Evolutionary conservation across 768 basidiomycete species (phyloP), one percentile per base, ranked within the genome.

Genomic region (Sutorius australiensis): DNA sequence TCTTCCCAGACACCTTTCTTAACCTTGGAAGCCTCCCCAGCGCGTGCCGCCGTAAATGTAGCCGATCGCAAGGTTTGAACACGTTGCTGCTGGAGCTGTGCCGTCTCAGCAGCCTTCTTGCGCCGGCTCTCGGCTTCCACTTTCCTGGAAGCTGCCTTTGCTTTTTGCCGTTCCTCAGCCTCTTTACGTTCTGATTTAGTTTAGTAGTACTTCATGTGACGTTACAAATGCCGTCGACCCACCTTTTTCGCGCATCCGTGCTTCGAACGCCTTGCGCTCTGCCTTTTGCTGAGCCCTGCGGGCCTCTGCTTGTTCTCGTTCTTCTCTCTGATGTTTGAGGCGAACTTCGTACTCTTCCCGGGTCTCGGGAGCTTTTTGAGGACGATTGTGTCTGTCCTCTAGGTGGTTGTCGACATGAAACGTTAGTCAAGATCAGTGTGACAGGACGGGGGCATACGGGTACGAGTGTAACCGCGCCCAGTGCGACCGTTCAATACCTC

Each of bases 1-100:
- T 86, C 77, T 70, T 87, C 86, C 79, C 80, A 87, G 19, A 89
- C 69, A 28, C 81, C 82, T 57, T 80, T 78, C 71, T 80, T 83
- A 48, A 89, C 87, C 45, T 68, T 69, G 8, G 68, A 76, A 16
- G 67, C 61, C 33, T 87, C 73, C 11, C 80, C 78, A 14, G 69
- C 64, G 16, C 87, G 80, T 43, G 86, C 86, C 24, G 86, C 85
- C 14, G 77, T 72, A 66, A 92, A 90, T 28, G 82, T 76, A 31
- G 73, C 74, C 14, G 85, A 85, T 49, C 89, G 81, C 41, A 73
- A 71, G 28, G 61, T 67, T 61, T 91, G 89, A 30, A 73, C 69
- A 52, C 74, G 76, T 61, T 80, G 69, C 56, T 76, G 74, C 38
- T 77, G 76, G 17, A 67, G 61, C 44, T 73, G 77, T 16, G 75